phyloP scores from a whole-genome alignment of 257 asterid genomes.

The Rhazya stricta region DNA sequence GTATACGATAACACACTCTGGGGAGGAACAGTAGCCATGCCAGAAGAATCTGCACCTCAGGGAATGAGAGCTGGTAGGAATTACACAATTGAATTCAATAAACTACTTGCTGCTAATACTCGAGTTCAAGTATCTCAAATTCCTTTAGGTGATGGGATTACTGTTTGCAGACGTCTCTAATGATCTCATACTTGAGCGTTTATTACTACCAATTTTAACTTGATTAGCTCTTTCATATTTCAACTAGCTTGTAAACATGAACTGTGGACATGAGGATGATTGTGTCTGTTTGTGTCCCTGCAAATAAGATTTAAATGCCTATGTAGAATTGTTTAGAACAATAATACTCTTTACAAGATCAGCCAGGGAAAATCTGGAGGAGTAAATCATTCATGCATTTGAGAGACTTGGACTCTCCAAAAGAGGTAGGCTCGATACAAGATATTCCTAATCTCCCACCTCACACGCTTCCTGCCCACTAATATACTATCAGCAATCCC shows the following conservation, averaged over 20 bases:
- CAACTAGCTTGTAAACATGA: neutral
- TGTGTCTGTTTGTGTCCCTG: too few relatives aligned
- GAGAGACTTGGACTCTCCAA: too few relatives aligned
- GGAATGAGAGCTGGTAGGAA: neutral
- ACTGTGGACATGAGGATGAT: too few relatives aligned
- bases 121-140: constrained; percentile 43
- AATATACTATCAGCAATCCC: too few relatives aligned
- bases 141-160: constrained; percentile 56
- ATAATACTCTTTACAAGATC: too few relatives aligned
- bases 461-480: too few relatives aligned
- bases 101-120: constrained; percentile 32
- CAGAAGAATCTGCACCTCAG: constrained; percentile 27
- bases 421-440: too few relatives aligned
- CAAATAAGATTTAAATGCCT: too few relatives aligned
- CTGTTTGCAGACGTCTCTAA: constrained; percentile 32
- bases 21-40: constrained; percentile 36
- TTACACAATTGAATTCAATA: constrained; percentile 33
- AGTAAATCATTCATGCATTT: too few relatives aligned
- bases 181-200: neutral
- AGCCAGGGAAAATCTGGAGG: too few relatives aligned
- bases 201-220: neutral
- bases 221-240: neutral
- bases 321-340: too few relatives aligned
- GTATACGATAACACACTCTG: constrained; percentile 38
- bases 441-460: too few relatives aligned